These are phyloP conservation scores for Alternaria burnsii DNA, from an alignment of 2,329 filamentous ascomycete species.

Conservation along the genomic window DNA sequence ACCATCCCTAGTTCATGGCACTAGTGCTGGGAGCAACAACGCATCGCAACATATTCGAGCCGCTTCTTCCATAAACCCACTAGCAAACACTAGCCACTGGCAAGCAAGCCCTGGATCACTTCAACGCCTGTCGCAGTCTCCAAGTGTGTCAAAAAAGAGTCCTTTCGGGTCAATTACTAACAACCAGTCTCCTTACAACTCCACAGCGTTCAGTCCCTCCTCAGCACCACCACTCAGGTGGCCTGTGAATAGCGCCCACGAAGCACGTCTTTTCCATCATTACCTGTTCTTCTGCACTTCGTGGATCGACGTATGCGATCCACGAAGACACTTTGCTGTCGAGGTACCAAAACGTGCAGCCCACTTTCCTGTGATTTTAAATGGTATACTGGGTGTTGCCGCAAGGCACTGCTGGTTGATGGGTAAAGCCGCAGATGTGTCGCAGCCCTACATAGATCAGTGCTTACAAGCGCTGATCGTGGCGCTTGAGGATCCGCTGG, in stretches of 20 bases:
- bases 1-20: background rate
- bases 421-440: slow-evolving; percentile 51
- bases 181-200: slow-evolving; percentile 35
- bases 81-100: slow-evolving; percentile 17
- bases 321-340: slow-evolving; percentile 51
- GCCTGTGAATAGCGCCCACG: slow-evolving; percentile 36
- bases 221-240: slow-evolving; percentile 30
- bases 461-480: slow-evolving; percentile 59
- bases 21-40: slow-evolving; percentile 1
- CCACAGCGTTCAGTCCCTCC: slow-evolving; percentile 36
- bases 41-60: slow-evolving; percentile 8
- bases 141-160: slow-evolving; percentile 20
- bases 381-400: slow-evolving; percentile 58
- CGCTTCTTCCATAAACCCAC: slow-evolving; percentile 11
- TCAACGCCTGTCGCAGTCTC: slow-evolving; percentile 11
- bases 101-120: slow-evolving; percentile 23
- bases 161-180: slow-evolving; percentile 26
- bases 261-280: slow-evolving; percentile 40
- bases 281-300: slow-evolving; percentile 41
- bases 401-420: slow-evolving; percentile 57
- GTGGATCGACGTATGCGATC: slow-evolving; percentile 43
- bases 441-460: slow-evolving; percentile 56
- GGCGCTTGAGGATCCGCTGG: slow-evolving; percentile 53
- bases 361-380: slow-evolving; percentile 57
- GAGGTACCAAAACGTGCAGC: slow-evolving; percentile 59